Conservation (phyloP, 2,329 filamentous ascomycete genomes). For the Sporothrix phasma region DNA sequence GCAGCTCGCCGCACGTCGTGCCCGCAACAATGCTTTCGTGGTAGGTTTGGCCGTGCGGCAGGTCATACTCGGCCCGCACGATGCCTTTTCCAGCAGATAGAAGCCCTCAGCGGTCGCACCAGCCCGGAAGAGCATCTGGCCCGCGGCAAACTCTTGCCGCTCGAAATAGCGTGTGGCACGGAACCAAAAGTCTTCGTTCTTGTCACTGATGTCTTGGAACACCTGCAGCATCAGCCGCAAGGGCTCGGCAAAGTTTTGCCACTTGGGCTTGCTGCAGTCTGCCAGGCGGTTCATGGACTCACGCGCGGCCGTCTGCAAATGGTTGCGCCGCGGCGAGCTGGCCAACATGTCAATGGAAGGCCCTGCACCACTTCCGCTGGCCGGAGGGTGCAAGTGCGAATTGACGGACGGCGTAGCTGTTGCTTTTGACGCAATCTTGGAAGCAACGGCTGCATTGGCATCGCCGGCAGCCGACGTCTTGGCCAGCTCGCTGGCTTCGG, state of each 20-base stretch:
- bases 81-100: slow-evolving; percentile 86
- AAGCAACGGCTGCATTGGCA: background rate
- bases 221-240: slow-evolving; percentile 86
- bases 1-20: slow-evolving; percentile 89
- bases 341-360: slow-evolving; percentile 38
- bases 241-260: slow-evolving; percentile 82
- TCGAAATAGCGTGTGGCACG: slow-evolving; percentile 65
- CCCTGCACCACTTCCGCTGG: slow-evolving; percentile 18
- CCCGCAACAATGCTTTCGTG: slow-evolving; percentile 89
- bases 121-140: slow-evolving; percentile 65
- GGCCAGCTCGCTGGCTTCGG: slow-evolving; percentile 31
- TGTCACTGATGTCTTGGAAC: slow-evolving; percentile 77
- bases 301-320: slow-evolving; percentile 68
- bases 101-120: slow-evolving; percentile 74
- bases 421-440: background rate
- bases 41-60: slow-evolving; percentile 71
- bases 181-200: slow-evolving; percentile 96
- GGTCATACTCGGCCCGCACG: slow-evolving; percentile 77
- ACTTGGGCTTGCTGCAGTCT: slow-evolving; percentile 51
- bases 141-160: slow-evolving; percentile 55
- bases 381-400: background rate
- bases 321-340: slow-evolving; percentile 70
- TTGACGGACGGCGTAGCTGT: background rate
- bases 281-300: slow-evolving; percentile 62
- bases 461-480: background rate